Base-by-base conservation (phyloP, 2,329 filamentous ascomycete genomes). In the Canariomyces notabilis region DNA sequence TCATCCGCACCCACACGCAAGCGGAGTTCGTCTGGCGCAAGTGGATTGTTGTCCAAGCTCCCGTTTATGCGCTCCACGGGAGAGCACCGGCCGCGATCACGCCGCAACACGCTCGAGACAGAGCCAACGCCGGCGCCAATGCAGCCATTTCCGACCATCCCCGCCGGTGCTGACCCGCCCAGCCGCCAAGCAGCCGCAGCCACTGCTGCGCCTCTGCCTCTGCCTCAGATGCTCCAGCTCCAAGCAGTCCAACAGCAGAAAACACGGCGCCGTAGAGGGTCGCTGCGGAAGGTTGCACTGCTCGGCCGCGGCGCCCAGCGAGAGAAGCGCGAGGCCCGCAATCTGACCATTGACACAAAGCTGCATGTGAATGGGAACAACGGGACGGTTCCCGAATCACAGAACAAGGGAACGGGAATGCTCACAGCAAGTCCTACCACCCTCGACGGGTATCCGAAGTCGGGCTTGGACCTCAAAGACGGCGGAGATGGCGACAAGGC, bases 281-380 rank as follows among this genome's bases (percentile, higher is more conserved):
- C 90, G 9, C 72, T 96, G 63, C 79, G 90, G 49, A 95, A 95
- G 67, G 88, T 87, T 9, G 89, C 89, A 20, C 72, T 95, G 39
- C 74, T 95, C 15, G 87, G 88, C 14, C 85, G 85, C 52, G 83
- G 84, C 51, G 79, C 75, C 44, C 81, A 78, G 63, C 74, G 77
- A 50, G 80, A 79, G 56, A 74, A 67, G 59, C 76, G 69, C 54
- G 80, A 81, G 46, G 67, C 65, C 46, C 76, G 71, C 44, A 62
- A 68, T 15, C 57, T 74, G 48, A 65, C 63, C 16, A 66, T 75
- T 44, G 67, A 74, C 45, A 70, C 66, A 16, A 62, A 64, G 19
- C 31, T 54, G 31, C 42, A 52, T 34, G 15, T 52, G 35, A 51
- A 56, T 29, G 49, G 52, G 19, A 31, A 46, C 9, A 19, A 40